These are phyloP conservation scores for Curvularia sp. DNA, from an alignment of 2,329 filamentous ascomycete genomes.

Conservation along the genomic window DNA sequence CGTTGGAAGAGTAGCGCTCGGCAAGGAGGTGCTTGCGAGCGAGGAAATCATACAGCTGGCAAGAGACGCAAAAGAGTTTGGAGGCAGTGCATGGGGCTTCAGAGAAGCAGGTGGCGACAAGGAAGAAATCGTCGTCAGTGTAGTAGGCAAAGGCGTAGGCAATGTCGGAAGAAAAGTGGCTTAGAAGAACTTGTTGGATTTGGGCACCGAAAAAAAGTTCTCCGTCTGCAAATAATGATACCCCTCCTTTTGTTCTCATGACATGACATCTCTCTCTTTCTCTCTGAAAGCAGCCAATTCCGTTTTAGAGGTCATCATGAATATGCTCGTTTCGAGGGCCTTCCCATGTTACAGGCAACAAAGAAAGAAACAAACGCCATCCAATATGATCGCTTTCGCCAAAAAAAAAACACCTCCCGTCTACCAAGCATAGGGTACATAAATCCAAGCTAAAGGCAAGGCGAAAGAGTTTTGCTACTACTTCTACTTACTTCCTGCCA, in stretches of 20 bases:
- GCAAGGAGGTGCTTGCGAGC: constrained; percentile 79
- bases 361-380: background rate
- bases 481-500: constrained; percentile 29
- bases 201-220: background rate
- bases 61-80: constrained; percentile 86
- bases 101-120: constrained; percentile 63
- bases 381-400: background rate
- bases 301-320: background rate
- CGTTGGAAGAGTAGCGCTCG: constrained; percentile 83
- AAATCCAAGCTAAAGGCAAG: background rate
- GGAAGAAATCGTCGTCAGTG: constrained; percentile 80
- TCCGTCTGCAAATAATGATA: constrained; percentile 24
- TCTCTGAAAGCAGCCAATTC: background rate
- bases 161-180: constrained; percentile 93
- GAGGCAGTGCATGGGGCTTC: constrained; percentile 88
- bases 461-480: background rate
- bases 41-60: constrained; percentile 82
- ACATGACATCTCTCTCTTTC: background rate
- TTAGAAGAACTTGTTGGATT: constrained; percentile 40
- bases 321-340: background rate
- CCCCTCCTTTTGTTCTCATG: constrained; percentile 14
- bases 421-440: background rate
- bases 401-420: background rate
- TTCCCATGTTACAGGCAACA: background rate
- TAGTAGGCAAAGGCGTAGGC: constrained; percentile 91